These are phyloP conservation scores for Cymbopogon flexuosus DNA, from an alignment of 202 grass and related monocot genomes.

Conservation along the genomic window DNA sequence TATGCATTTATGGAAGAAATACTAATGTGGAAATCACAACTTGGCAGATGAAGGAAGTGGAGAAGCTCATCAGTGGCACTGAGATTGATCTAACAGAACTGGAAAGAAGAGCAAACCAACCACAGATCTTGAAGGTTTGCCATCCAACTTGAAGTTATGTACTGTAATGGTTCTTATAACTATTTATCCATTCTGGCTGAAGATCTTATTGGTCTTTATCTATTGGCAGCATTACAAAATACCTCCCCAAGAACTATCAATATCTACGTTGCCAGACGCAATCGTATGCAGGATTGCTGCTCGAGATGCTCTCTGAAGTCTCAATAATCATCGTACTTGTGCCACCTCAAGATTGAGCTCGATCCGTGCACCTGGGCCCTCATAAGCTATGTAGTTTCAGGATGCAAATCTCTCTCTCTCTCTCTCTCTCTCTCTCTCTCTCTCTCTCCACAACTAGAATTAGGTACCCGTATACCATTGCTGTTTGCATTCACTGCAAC, in stretches of 20 bases:
- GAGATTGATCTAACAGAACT: constrained; percentile 64
- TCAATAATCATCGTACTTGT: not conserved
- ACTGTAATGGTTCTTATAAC: not conserved
- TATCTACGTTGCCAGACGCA: constrained; percentile 57
- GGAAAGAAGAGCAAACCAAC: constrained; percentile 51
- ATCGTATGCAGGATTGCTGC: constrained; percentile 71
- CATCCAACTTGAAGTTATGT: not conserved
- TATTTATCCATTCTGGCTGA: not conserved
- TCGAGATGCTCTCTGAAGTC: constrained; percentile 55
- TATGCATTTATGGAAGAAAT: not conserved
- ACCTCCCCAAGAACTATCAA: constrained; percentile 68
- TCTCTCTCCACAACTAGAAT: not conserved
- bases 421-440: not conserved
- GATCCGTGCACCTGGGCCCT: not conserved
- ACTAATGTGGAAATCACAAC: not conserved
- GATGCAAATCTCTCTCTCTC: not conserved
- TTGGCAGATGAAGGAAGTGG: constrained; percentile 58
- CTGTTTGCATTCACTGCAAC: constrained; percentile 5
- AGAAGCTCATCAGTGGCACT: constrained; percentile 58
- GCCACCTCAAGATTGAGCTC: not conserved
- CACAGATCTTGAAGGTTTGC: constrained; percentile 72
- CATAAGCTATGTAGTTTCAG: not conserved
- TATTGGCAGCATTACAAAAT: constrained; percentile 74
- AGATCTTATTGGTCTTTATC: not conserved
- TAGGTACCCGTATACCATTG: not conserved